These are phyloP conservation scores for Phytopythium delawarense DNA, from an alignment of 352 stramenopile species.

Conservation along the genomic window DNA sequence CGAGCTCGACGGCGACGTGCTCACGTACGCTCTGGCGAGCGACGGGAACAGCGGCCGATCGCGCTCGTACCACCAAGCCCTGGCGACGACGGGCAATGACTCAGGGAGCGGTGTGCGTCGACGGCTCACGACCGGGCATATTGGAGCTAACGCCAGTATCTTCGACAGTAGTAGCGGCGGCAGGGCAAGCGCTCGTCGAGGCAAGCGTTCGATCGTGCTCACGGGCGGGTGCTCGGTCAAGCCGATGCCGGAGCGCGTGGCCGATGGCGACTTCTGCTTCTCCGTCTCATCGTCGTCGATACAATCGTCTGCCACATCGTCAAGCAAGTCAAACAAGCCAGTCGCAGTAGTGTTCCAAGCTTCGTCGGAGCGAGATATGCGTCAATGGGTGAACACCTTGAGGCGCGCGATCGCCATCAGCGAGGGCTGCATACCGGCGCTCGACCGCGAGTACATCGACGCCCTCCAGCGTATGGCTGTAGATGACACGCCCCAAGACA, in stretches of 20 bases:
- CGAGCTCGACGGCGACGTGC: conserved; percentile 55
- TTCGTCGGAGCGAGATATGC: conserved; percentile 33
- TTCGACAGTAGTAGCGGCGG: conserved; percentile 9
- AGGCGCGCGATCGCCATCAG: conserved; percentile 68
- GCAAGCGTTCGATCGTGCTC: conserved; percentile 38
- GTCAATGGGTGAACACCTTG: conserved; percentile 57
- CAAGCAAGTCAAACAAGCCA: background rate
- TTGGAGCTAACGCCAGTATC: background rate
- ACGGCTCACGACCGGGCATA: background rate
- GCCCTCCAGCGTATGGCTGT: conserved; percentile 46
- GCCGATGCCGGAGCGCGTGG: conserved; percentile 54
- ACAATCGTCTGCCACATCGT: background rate
- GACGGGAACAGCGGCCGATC: background rate
- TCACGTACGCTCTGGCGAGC: conserved; percentile 34
- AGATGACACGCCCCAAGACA: conserved; percentile 38
- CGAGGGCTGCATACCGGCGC: conserved; percentile 48
- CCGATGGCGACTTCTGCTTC: conserved; percentile 64
- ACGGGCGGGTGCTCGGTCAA: conserved; percentile 51
- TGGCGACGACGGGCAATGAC: conserved; percentile 14
- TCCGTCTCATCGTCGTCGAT: conserved; percentile 48
- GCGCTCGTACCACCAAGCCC: conserved; percentile 4
- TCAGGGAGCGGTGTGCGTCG: conserved; percentile 5
- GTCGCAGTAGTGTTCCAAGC: conserved; percentile 58
- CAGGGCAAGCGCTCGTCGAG: conserved; percentile 10
- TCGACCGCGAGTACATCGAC: conserved; percentile 37